These are phyloP conservation scores for Funneliformis caledonium DNA, from an alignment of 371 early-diverging fungal species.

Conservation along the genomic window DNA sequence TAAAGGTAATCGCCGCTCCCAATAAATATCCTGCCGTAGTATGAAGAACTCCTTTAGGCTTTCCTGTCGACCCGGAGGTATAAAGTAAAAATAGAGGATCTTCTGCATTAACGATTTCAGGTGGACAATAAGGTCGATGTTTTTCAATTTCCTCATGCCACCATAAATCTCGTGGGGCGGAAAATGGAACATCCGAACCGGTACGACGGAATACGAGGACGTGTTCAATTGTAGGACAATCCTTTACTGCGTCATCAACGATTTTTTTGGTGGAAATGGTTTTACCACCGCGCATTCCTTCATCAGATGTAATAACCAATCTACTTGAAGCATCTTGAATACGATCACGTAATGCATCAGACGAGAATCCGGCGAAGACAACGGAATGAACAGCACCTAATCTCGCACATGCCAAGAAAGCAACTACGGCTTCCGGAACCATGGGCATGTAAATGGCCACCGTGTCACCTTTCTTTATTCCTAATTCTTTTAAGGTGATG, in stretches of 20 bases:
- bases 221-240: slow-evolving; percentile 75
- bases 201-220: slow-evolving; percentile 91
- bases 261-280: slow-evolving; percentile 88
- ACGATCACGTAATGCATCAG: slow-evolving; percentile 86
- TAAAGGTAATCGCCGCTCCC: slow-evolving; percentile 84
- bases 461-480: slow-evolving; percentile 88
- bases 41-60: slow-evolving; percentile 93
- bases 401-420: slow-evolving; percentile 93
- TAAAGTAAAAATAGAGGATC: slow-evolving; percentile 97
- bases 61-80: slow-evolving; percentile 95
- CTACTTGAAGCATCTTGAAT: slow-evolving; percentile 78
- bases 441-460: slow-evolving; percentile 98
- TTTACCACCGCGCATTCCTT: slow-evolving; percentile 91
- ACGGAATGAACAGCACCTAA: slow-evolving; percentile 92
- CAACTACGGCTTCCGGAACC: slow-evolving; percentile 92
- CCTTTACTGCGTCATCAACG: slow-evolving; percentile 83
- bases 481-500: slow-evolving; percentile 76
- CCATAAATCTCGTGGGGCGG: slow-evolving; percentile 79
- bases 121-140: slow-evolving; percentile 80
- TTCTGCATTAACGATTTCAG: slow-evolving; percentile 85
- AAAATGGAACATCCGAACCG: slow-evolving; percentile 76
- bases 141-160: slow-evolving; percentile 83
- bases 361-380: slow-evolving; percentile 93
- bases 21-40: slow-evolving; percentile 95
- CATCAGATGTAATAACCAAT: slow-evolving; percentile 83